Base-by-base conservation (phyloP, 2,329 filamentous ascomycete genomes). In the Sphaerulina vaccinii region DNA sequence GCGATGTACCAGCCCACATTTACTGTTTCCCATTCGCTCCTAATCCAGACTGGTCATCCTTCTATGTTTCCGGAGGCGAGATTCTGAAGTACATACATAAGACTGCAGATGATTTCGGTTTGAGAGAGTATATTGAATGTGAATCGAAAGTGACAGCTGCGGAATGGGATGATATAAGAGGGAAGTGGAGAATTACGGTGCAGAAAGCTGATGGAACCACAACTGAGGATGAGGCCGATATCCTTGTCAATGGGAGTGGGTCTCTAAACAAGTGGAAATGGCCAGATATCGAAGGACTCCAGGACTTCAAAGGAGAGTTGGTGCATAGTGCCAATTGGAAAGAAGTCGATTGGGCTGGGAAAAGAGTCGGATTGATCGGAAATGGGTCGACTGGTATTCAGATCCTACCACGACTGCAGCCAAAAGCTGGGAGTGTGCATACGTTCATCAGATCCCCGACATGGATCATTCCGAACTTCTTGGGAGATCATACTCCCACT, bases 101-200 rank as follows among this genome's bases (percentile, higher is more conserved):
- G 13, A 51, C 53, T 1, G 52, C 45, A 2, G 47, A 54, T 11
- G 47, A 51, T 3, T 49, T 36, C 16, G 45, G 43, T 13, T 9
- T 55, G 41, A 38, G 45, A 41, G 42, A 49, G 52, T 77, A 78
- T 59, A 78, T 80, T 72, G 74, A 65, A 2, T 76, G 79, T 65
- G 73, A 75, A 50, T 75, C 72, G 5, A 68, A 76, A 54, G 71
- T 79, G 5, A 61, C 71, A 1, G 72, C 72, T 3, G 73, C 73
- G n/a, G 71, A 73, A 35, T 80, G 77, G 78, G 65, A 75, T 37
- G 75, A 78, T 16, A 68, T 73, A 1, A 63, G 58, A 2, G 76
- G 75, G 2, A 67, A 75, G 53, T 80, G 78, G 78, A 70, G 68
- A 6, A 71, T 80, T 13, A n/a, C n/a, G n/a, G 75, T 71, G 21